Conservation (phyloP, 306 rosid species). For the Gillenia trifoliata region DNA sequence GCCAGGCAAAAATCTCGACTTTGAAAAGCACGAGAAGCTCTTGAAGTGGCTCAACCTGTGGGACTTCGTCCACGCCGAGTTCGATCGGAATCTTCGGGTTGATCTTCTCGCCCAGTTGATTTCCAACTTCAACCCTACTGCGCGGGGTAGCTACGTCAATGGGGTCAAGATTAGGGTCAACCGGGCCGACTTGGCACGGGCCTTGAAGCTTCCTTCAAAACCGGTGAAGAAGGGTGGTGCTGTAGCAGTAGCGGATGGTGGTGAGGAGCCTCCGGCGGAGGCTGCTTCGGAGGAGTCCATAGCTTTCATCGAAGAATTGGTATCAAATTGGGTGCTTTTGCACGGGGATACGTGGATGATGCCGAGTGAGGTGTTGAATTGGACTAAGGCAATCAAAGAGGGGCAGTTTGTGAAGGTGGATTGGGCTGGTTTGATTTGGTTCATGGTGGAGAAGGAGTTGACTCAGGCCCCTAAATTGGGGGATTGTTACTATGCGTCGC, state of each 20-base stretch:
- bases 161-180: constrained; percentile 36
- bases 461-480: constrained; percentile 31
- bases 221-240: constrained; percentile 37
- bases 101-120: constrained; percentile 69
- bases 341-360: constrained; percentile 69
- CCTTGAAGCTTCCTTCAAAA: constrained; percentile 46
- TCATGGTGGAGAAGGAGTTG: constrained; percentile 81
- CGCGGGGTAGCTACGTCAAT: constrained; percentile 49
- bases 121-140: constrained; percentile 27
- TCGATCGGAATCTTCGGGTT: constrained; percentile 40
- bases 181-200: constrained; percentile 73
- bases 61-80: constrained; percentile 71
- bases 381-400: constrained; percentile 37
- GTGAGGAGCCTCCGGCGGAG: not conserved
- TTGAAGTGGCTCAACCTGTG: constrained; percentile 69
- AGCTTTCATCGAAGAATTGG: constrained; percentile 52
- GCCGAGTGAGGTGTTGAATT: constrained; percentile 44
- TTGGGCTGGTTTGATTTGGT: constrained; percentile 78
- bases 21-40: constrained; percentile 50
- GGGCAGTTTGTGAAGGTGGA: constrained; percentile 69
- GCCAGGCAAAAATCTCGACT: constrained; percentile 55
- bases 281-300: constrained; percentile 33
- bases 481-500: constrained; percentile 81
- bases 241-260: constrained; percentile 15
- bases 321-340: constrained; percentile 71